These are phyloP conservation scores for Boletus tylopilopsis DNA, from an alignment of 768 basidiomycete species.

Conservation along the genomic window DNA sequence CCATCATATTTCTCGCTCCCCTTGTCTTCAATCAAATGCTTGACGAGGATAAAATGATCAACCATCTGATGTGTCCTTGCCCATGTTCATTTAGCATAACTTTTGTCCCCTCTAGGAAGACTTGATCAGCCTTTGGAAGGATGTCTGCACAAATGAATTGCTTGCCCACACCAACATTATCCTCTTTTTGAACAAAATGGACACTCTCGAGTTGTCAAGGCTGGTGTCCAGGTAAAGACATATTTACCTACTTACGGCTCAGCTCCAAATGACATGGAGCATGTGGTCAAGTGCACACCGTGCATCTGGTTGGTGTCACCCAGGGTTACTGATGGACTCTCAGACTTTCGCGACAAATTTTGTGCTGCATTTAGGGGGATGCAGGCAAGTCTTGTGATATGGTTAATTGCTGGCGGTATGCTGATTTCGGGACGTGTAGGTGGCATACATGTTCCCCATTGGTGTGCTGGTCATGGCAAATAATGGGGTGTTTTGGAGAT, in stretches of 20 bases:
- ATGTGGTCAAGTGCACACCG: conserved; percentile 60
- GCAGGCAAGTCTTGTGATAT: conserved; percentile 39
- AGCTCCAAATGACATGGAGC: conserved; percentile 50
- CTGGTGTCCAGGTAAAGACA: conserved; percentile 52
- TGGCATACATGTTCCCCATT: conserved; percentile 73
- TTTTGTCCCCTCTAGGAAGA: conserved; percentile 51
- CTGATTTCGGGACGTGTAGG: conserved; percentile 32
- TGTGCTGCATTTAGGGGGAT: conserved; percentile 55
- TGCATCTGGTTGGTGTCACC: neutral
- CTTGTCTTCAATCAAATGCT: conserved; percentile 71
- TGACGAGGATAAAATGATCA: conserved; percentile 62
- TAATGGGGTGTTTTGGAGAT: conserved; percentile 87
- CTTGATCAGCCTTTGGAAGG: conserved; percentile 67
- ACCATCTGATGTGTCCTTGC: conserved; percentile 48
- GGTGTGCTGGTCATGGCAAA: no score
- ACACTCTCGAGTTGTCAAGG: conserved; percentile 49
- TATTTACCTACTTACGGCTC: conserved; percentile 64
- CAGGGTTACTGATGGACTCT: neutral
- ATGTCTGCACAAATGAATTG: conserved; percentile 61
- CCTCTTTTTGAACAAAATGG: conserved; percentile 77
- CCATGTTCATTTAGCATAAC: neutral
- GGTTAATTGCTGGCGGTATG: neutral
- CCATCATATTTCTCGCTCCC: conserved; percentile 80
- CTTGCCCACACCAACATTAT: conserved; percentile 62
- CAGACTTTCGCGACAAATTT: conserved; percentile 73